Evolutionary conservation across 2,329 filamentous ascomycete genomes (phyloP).

Genomic region (Cladosporium cucumerinum): DNA sequence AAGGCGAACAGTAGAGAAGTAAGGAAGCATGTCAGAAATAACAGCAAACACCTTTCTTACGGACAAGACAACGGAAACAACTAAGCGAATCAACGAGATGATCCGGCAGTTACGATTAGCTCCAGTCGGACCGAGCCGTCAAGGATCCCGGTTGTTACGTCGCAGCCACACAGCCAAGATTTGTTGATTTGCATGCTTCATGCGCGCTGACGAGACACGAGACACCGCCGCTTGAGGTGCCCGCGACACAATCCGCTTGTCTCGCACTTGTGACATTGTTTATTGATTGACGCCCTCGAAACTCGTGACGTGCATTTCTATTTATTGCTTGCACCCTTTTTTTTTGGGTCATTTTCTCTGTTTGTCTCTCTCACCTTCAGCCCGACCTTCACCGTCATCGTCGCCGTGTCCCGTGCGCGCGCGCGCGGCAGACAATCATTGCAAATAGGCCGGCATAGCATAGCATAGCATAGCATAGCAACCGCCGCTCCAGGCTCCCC

Average conservation of each 20-base stretch:
- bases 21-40: neutral
- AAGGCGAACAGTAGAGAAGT: neutral
- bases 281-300: neutral
- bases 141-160: neutral
- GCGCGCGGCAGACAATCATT: conserved; percentile 1
- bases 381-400: neutral
- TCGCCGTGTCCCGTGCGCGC: neutral
- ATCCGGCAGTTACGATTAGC: conserved; percentile 11
- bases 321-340: no score
- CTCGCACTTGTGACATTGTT: neutral
- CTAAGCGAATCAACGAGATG: neutral
- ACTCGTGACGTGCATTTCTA: neutral
- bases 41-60: neutral
- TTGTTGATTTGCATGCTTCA: neutral
- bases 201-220: neutral
- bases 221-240: neutral
- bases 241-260: conserved; percentile 1
- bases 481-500: conserved; percentile 4
- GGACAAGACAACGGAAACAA: neutral
- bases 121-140: neutral
- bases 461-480: conserved; percentile 3
- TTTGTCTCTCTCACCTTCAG: neutral
- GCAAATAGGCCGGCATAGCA: neutral
- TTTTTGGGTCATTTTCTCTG: no score
- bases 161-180: neutral